Percentiles rank a stretch among this genome's conserved stretches.
Conservation (phyloP, 2,329 filamentous ascomycete genomes). For the Fusarium kyushuense region DNA sequence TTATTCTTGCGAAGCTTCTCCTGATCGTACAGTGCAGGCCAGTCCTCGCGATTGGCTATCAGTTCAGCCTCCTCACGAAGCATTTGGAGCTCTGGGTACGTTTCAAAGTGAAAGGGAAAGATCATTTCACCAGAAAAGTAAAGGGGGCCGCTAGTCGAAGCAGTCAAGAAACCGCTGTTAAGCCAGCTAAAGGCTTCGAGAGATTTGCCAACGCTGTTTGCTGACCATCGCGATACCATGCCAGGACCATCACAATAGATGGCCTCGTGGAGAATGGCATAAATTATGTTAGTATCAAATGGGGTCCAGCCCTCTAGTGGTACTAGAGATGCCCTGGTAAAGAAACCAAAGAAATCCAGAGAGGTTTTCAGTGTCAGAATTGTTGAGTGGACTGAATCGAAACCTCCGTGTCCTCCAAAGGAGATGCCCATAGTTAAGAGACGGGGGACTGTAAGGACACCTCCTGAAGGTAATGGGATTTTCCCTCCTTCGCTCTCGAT, state of each 20-base stretch:
- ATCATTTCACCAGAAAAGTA: conserved; percentile 95
- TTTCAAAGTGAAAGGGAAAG: conserved; percentile 85
- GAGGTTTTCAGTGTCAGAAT: conserved; percentile 79
- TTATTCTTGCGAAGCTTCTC: conserved; percentile 79
- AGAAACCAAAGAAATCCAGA: conserved; percentile 78
- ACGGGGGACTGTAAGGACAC: conserved; percentile 76
- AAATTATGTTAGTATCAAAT: conserved; percentile 84
- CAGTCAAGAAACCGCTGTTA: conserved; percentile 46
- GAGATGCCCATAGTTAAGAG: conserved; percentile 82
- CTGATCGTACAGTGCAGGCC: conserved; percentile 82
- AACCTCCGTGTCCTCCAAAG: conserved; percentile 83
- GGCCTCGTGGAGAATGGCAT: conserved; percentile 87
- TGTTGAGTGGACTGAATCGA: conserved; percentile 80
- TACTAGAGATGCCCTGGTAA: conserved; percentile 78
- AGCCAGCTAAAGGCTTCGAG: conserved; percentile 66
- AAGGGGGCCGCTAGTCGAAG: conserved; percentile 63
- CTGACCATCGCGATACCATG: conserved; percentile 79
- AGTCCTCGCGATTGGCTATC: conserved; percentile 75
- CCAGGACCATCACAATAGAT: conserved; percentile 81
- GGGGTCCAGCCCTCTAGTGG: conserved; percentile 74
- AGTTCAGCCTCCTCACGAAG: conserved; percentile 76
- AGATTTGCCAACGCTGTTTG: conserved; percentile 69
- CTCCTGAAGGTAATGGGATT: conserved; percentile 77
- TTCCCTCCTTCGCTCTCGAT: conserved; percentile 69
- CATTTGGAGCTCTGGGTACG: conserved; percentile 79